Percentiles rank a stretch among this genome's conserved stretches.
phyloP scores from a whole-genome alignment of 306 rosid genomes.

The Gillenia trifoliata region DNA sequence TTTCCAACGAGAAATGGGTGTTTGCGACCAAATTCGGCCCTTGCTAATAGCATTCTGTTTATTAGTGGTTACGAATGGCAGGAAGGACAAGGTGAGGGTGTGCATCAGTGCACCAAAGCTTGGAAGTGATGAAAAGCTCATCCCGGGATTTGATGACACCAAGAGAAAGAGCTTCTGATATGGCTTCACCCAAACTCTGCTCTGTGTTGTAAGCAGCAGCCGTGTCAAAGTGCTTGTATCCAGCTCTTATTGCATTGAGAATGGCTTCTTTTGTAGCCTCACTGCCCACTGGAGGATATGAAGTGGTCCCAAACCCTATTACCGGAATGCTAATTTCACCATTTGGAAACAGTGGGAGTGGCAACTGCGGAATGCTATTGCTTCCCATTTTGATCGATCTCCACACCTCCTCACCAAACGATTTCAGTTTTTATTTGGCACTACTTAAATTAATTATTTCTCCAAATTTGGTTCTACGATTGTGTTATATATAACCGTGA shows the following conservation, averaged over 20 bases:
- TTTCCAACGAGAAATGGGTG: too few relatives aligned
- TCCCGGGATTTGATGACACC: slow-evolving; percentile 51
- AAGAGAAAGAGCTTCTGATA: slow-evolving; percentile 21
- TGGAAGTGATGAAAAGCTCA: slow-evolving; percentile 57
- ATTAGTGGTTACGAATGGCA: slow-evolving; percentile 37
- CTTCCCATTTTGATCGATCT: too few relatives aligned
- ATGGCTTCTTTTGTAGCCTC: slow-evolving; percentile 9
- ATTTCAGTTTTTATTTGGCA: too few relatives aligned
- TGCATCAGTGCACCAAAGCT: slow-evolving; percentile 47
- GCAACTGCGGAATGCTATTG: not conserved
- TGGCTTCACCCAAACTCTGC: slow-evolving; percentile 28
- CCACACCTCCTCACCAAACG: not conserved
- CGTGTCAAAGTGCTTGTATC: slow-evolving; percentile 36
- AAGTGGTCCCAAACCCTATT: slow-evolving; percentile 30
- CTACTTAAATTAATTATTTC: too few relatives aligned
- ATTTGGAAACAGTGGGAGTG: not conserved
- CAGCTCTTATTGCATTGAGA: slow-evolving; percentile 28
- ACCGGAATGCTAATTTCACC: slow-evolving; percentile 19
- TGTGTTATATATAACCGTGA: too few relatives aligned
- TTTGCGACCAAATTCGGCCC: too few relatives aligned
- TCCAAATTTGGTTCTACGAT: too few relatives aligned
- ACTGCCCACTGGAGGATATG: not conserved
- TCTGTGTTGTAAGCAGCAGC: slow-evolving; percentile 28
- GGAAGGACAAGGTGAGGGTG: slow-evolving; percentile 45
- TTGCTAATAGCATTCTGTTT: too few relatives aligned